phyloP scores from a whole-genome alignment of 768 basidiomycete species.

The Lactarius evosmus region DNA sequence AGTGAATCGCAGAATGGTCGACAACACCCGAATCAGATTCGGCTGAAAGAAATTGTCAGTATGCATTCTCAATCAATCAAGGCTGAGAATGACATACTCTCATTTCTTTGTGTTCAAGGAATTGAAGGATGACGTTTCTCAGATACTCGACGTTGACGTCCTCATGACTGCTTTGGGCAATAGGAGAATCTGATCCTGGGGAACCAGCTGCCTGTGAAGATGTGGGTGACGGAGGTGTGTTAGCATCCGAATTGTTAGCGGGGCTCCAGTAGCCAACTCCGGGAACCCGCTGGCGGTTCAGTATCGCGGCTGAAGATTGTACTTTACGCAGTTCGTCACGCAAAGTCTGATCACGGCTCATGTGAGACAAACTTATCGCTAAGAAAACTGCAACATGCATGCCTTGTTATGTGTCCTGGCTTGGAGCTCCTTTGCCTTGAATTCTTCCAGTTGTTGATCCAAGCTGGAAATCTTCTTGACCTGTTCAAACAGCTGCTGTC shows the following conservation, averaged over 20 bases:
- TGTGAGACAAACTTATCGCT: background rate
- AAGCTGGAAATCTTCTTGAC: slow-evolving; percentile 48
- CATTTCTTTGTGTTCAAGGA: slow-evolving; percentile 98
- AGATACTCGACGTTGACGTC: slow-evolving; percentile 96
- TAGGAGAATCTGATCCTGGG: slow-evolving; percentile 34
- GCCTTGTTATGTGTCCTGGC: slow-evolving; percentile 79
- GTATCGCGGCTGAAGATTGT: slow-evolving; percentile 84
- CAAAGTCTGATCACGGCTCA: slow-evolving; percentile 54
- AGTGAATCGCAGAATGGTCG: slow-evolving; percentile 90
- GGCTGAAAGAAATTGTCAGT: slow-evolving; percentile 47
- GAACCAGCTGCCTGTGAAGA: slow-evolving; percentile 39
- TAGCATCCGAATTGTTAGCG: slow-evolving; percentile 36
- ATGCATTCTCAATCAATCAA: slow-evolving; percentile 6
- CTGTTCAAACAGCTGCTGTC: slow-evolving; percentile 48
- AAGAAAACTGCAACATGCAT: slow-evolving; percentile 34
- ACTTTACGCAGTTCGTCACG: slow-evolving; percentile 95
- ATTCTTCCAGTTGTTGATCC: slow-evolving; percentile 72
- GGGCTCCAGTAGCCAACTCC: slow-evolving; percentile 90
- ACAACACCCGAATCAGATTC: slow-evolving; percentile 85
- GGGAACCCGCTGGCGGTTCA: slow-evolving; percentile 89
- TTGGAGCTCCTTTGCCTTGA: slow-evolving; percentile 64
- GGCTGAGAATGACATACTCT: slow-evolving; percentile 54
- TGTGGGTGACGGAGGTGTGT: slow-evolving; percentile 37
- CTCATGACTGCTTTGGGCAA: slow-evolving; percentile 60
- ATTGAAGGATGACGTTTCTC: slow-evolving; percentile 93